Conservation (phyloP, 2,329 filamentous ascomycete genomes). For the Calonectria ilicicola region DNA sequence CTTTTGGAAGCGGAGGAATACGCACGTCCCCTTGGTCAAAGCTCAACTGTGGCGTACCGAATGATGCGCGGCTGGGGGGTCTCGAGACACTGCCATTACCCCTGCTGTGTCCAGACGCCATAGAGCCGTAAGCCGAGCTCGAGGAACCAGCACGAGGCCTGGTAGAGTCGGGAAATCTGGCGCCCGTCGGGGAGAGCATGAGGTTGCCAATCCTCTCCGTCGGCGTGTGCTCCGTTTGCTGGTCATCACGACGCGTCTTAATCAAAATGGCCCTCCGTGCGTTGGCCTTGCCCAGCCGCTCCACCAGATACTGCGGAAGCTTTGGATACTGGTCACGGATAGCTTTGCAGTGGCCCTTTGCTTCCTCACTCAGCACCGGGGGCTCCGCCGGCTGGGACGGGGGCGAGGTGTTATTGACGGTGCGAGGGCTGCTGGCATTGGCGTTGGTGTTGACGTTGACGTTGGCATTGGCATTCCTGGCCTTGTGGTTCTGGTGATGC, state of each 20-base stretch:
- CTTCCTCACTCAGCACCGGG: background rate
- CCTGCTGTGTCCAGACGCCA: background rate
- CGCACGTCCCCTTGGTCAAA: slow-evolving; percentile 1
- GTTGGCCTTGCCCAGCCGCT: background rate
- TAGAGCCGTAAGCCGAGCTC: background rate
- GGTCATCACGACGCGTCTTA: background rate
- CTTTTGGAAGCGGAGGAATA: slow-evolving; percentile 10
- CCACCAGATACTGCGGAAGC: background rate
- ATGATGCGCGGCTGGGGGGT: slow-evolving; percentile 4
- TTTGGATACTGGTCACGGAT: background rate
- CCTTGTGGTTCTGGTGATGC: background rate
- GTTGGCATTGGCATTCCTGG: background rate
- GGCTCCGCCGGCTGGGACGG: background rate
- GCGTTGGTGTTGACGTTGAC: background rate
- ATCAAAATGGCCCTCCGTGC: background rate
- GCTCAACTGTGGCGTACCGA: background rate
- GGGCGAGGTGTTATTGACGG: background rate
- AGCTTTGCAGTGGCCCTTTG: background rate
- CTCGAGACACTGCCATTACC: background rate
- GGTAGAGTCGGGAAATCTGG: background rate
- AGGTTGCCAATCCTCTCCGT: background rate
- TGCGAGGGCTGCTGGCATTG: background rate
- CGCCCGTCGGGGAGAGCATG: background rate
- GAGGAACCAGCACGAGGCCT: background rate
- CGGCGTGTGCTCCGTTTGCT: background rate